These are phyloP conservation scores for Plantago elongata DNA, from an alignment of 257 asterid genomes.

Conservation along the genomic window DNA sequence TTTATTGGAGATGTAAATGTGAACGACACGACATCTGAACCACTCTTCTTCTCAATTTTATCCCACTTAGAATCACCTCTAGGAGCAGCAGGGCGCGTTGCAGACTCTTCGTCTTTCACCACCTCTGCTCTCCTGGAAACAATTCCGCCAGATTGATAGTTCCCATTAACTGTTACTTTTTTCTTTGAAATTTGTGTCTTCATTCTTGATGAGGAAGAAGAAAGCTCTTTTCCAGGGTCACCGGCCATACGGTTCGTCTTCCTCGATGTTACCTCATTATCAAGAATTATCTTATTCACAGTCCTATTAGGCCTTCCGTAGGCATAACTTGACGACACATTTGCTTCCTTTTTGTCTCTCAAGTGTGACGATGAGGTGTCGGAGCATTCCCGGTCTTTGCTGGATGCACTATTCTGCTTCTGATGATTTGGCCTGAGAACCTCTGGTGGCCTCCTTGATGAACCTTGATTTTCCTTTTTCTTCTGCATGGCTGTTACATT, in stretches of 20 bases:
- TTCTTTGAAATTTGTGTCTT: conserved; percentile 44
- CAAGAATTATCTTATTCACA: conserved; percentile 54
- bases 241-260: conserved; percentile 44
- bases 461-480: conserved; percentile 46
- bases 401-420: conserved; percentile 70
- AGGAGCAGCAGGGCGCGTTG: conserved; percentile 44
- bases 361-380: conserved; percentile 40
- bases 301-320: conserved; percentile 42
- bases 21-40: conserved; percentile 84
- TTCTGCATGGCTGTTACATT: conserved; percentile 40
- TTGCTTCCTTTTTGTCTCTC: conserved; percentile 46
- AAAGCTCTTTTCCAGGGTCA: conserved; percentile 56
- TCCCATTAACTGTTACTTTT: conserved; percentile 33
- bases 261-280: conserved; percentile 43
- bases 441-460: conserved; percentile 46
- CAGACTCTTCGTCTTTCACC: conserved; percentile 44
- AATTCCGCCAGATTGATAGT: conserved; percentile 34
- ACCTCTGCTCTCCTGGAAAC: conserved; percentile 22
- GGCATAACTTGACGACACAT: conserved; percentile 30
- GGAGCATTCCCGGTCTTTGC: conserved; percentile 32
- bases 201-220: conserved; percentile 28
- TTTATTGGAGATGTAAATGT: conserved; percentile 94
- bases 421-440: conserved; percentile 79
- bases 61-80: conserved; percentile 57
- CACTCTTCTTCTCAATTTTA: conserved; percentile 47